Percentiles rank a stretch among this genome's conserved stretches.
Conservation (phyloP, 352 stramenopile species). For the Globisporangium camurandrum region DNA sequence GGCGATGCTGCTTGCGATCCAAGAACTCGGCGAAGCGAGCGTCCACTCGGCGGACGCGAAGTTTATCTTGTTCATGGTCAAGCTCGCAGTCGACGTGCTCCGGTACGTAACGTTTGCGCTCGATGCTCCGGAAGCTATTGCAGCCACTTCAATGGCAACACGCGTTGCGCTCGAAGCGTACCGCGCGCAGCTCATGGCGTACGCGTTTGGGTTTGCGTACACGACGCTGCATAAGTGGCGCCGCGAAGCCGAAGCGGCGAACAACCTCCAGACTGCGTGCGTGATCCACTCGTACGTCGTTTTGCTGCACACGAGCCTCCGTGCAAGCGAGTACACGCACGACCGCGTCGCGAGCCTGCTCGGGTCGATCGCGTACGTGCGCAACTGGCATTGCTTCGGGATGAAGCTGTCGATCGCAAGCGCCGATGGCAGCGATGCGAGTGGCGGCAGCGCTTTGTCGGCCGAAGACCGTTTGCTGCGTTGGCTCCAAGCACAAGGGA, state of each 20-base stretch:
- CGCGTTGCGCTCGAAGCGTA: slow-evolving; percentile 36
- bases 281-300: slow-evolving; percentile 82
- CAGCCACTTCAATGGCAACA: slow-evolving; percentile 26
- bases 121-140: slow-evolving; percentile 28
- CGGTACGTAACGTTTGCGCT: slow-evolving; percentile 75
- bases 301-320: slow-evolving; percentile 64
- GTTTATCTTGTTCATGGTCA: slow-evolving; percentile 87
- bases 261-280: slow-evolving; percentile 76
- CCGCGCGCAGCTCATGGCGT: slow-evolving; percentile 44
- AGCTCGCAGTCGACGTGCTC: slow-evolving; percentile 70
- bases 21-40: slow-evolving; percentile 71
- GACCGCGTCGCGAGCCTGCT: slow-evolving; percentile 66
- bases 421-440: slow-evolving; percentile 30
- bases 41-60: slow-evolving; percentile 77
- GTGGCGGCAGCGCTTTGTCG: slow-evolving; percentile 29
- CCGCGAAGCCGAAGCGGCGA: slow-evolving; percentile 51
- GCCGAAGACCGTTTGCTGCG: slow-evolving; percentile 76
- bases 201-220: slow-evolving; percentile 63
- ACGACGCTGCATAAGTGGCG: slow-evolving; percentile 74
- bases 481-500: slow-evolving; percentile 86
- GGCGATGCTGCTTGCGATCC: slow-evolving; percentile 78
- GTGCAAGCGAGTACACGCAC: slow-evolving; percentile 53
- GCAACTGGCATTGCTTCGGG: slow-evolving; percentile 89
- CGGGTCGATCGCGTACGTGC: slow-evolving; percentile 80
- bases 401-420: slow-evolving; percentile 68